Percentiles rank a stretch among this genome's conserved stretches.
Conservation (phyloP, 2,329 filamentous ascomycete species). For the Atkinsonella hypoxylon region DNA sequence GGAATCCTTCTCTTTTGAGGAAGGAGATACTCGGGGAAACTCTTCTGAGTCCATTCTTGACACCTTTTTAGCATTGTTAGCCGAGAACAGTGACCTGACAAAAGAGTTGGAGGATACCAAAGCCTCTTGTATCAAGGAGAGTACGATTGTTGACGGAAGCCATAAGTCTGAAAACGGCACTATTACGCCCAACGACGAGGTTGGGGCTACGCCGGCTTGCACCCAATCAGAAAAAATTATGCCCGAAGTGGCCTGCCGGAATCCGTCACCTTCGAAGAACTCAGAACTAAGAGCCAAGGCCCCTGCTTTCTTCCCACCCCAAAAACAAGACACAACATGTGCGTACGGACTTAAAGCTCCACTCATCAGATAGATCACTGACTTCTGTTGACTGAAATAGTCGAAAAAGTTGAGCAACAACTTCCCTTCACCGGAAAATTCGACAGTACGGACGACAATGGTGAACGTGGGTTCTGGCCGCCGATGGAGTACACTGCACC, state of each 20-base stretch:
- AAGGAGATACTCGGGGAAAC: neutral
- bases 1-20: conserved; percentile 5
- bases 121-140: conserved; percentile 1
- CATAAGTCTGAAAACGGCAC: neutral
- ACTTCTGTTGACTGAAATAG: neutral
- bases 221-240: neutral
- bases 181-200: neutral
- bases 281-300: neutral
- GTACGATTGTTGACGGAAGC: neutral
- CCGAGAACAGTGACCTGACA: neutral
- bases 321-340: neutral
- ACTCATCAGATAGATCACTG: neutral
- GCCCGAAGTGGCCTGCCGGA: neutral
- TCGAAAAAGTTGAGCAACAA: neutral
- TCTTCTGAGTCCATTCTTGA: conserved; percentile 2
- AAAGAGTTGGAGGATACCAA: neutral
- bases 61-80: conserved; percentile 2
- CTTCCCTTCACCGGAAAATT: conserved; percentile 3
- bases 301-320: neutral
- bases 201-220: neutral
- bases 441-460: neutral
- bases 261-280: neutral
- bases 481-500: neutral
- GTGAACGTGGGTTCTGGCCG: neutral
- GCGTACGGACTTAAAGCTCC: neutral